Base-by-base conservation (phyloP, 306 rosid genomes). In the Gastrolobium villosum region DNA sequence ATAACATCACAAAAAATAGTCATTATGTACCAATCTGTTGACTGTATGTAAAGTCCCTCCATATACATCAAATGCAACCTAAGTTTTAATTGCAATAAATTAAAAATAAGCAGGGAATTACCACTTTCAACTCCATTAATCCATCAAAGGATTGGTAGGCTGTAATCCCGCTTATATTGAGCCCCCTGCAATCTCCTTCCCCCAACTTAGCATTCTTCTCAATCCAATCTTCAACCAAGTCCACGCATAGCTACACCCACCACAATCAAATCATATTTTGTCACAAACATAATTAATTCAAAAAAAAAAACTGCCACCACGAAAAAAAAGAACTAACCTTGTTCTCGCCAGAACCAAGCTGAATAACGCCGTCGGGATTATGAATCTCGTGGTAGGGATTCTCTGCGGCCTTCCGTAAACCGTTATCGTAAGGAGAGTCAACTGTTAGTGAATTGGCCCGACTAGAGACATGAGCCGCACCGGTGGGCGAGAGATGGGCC, bases 361-460 rank as follows among this genome's bases (percentile, higher is more conserved):
- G 97, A 75, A 93, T 75, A 77, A 91, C 77, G 20, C 99, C 99
- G 35, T 77, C 48, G 15, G 93, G 97, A 59, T 95, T 93, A 53
- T 77, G 77, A 70, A 76, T 44, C 28, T 68, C 85, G 69, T 95
- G 90, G 56, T 85, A 92, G 5, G 91, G 86, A 77, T 91, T 86
- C 79, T 92, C 96, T 8, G 79, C 48, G 4, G 75, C 88, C 85
- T 67, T 89, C 57, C 68, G 83, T 35, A 88, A 69, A 77, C 90
- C 95, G 13, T 87, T 55, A 8, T 70, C 73, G 76, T 82, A 82
- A n/a, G 91, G 85, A 65, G 92, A 88, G 41, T 86, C 32, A 3
- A 28, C 0, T 4, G 77, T 26, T 7, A 91, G 20, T 6, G 86
- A 89, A 72, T 45, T 83, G 11, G 85, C 94, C 28, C 92, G 93